Percentiles rank a stretch among this genome's conserved stretches.
phyloP scores from a whole-genome alignment of 768 basidiomycete species.

The Leucocoprinus birnbaumii region DNA sequence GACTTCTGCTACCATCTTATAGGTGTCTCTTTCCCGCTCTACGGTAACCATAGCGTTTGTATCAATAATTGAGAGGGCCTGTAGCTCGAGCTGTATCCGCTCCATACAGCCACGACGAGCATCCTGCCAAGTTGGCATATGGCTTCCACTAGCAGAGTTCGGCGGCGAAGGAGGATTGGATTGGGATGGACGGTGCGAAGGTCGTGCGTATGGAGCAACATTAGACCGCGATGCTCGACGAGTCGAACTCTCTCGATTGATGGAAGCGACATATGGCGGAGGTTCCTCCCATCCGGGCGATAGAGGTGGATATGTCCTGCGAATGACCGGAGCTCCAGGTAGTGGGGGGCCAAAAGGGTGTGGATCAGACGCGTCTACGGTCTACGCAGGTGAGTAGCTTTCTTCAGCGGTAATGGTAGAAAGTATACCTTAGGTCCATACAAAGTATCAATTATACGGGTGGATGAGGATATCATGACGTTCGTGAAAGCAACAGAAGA shows the following conservation, averaged over 20 bases:
- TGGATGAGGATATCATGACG: background rate
- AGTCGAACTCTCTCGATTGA: background rate
- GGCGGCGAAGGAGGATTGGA: background rate
- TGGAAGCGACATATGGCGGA: background rate
- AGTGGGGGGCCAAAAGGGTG: background rate
- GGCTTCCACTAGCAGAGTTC: background rate
- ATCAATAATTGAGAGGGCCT: background rate
- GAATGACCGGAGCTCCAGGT: constrained; percentile 1
- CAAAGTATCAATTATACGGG: background rate
- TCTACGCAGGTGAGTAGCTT: background rate
- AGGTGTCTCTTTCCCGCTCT: background rate
- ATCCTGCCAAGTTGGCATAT: background rate
- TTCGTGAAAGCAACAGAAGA: background rate
- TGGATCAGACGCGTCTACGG: background rate
- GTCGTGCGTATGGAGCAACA: background rate
- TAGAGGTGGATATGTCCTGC: background rate
- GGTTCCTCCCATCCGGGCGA: background rate
- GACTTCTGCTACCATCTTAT: background rate
- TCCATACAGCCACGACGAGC: background rate
- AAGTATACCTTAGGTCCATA: constrained; percentile 4
- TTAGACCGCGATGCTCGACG: background rate
- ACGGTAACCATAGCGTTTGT: background rate
- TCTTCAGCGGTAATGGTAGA: background rate
- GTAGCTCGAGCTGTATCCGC: background rate
- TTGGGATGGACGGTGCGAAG: background rate